Evolutionary conservation across 2,329 filamentous ascomycete genomes (phyloP), one percentile per base, ranked within the genome.

Genomic region (Purpureocillium takamizusanense): DNA sequence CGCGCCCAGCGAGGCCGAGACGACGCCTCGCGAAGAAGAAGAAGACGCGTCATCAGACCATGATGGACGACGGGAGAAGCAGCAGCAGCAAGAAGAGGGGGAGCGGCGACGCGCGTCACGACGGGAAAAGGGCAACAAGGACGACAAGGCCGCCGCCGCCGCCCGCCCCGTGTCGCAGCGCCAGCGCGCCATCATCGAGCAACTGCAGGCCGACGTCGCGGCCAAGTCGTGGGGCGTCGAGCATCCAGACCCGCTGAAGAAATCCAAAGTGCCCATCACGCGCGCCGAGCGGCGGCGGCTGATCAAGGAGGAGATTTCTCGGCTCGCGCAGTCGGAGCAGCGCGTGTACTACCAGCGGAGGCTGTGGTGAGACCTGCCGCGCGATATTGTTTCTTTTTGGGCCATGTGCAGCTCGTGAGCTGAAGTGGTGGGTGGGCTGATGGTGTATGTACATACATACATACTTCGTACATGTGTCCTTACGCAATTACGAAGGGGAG

Each of bases 231-330:
- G 53, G 49, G 53, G 51, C 2, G 54, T 57, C 7, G 53, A 54
- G 9, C 55, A 61, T 32, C 59, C 61, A 1, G 62, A 64, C 37
- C 57, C 58, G 6, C 50, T 51, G 15, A 55, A 54, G 10, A 60
- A 61, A 42, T 59, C 57, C 31, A 58, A 66, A 39, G 66, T 72
- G 51, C 70, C 69, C 2, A 55, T 77, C 15, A 72, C 63, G 40
- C 60, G 61, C 39, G 71, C 69, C 0, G 69, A 76, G 56, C 67
- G 77, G 48, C 65, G 77, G 48, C 63, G 63, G 52, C 61, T 67
- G 46, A 81, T 79, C 51, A 77, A 74, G 51, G 69, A 74, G 44
- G 74, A 79, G 48, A 68, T 80, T 43, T 59, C 56, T 53, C 62
- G 56, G 44, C 50, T 71, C 39, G 62, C 70, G 7, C 67, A 66